Evolutionary conservation across 768 basidiomycete genomes (phyloP), one percentile per base, ranked within the genome.

Genomic region (Phylloporus sp.): DNA sequence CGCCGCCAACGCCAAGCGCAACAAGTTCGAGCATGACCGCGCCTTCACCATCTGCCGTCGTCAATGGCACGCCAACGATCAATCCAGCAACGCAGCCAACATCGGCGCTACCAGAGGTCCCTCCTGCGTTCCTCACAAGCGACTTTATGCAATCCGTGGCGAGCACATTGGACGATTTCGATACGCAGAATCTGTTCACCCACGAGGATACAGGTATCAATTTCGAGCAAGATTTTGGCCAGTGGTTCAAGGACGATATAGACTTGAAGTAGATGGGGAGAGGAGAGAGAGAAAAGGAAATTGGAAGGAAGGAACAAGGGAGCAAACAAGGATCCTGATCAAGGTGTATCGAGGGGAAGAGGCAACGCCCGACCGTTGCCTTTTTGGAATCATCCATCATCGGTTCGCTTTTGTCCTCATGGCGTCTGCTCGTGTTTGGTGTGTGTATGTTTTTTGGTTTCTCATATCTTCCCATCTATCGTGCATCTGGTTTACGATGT

Each of bases 211-310:
- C 79, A 52, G 54, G 54, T 0, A 68, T 86, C 62, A 81, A 84
- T 60, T 86, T 86, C 57, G 86, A 86, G 66, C 73, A 84, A 61
- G 86, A 86, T 59, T 88, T 88, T 67, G 81, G 83, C 49, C 82
- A 85, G 60, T 88, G 85, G 85, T 86, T 88, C 58, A 84, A 82
- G 6, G 79, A 83, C 26, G 67, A 69, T 55, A 39, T 69, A 52
- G 67, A 67, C 2, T 58, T 69, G 49, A 69, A 67, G 57, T 64
- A 39, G 56, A 28, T 6, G 15, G 24, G 23, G 16, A 18, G 24
- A 26, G 47, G 10, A 32, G 13, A 18, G 27, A 27, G 45, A 20
- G 15, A 29, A 38, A 34, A 32, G 36, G 35, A 52, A 45, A 31
- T 45, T 20, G 45, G 52, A 46, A 34, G 43, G 34, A 34, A 40